These are phyloP conservation scores for Quercus suber DNA, from an alignment of 306 rosid genomes.

Conservation along the genomic window DNA sequence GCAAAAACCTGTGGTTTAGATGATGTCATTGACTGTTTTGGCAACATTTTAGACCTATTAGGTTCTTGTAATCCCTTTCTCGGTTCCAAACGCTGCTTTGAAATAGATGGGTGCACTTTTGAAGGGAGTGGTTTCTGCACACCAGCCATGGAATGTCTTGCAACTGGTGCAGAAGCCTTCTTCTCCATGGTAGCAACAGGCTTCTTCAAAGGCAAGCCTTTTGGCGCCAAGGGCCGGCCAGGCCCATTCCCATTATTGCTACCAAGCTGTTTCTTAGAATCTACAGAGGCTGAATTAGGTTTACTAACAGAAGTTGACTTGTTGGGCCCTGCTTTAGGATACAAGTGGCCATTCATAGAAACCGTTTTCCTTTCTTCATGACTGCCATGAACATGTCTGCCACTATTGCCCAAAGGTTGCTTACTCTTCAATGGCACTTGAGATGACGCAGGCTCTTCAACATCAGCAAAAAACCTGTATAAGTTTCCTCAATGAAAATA, in stretches of 20 bases:
- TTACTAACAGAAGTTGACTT: slow-evolving; percentile 48
- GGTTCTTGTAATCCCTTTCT: slow-evolving; percentile 47
- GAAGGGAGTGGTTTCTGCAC: slow-evolving; percentile 42
- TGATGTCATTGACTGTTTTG: slow-evolving; percentile 49
- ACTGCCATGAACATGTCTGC: slow-evolving; percentile 31
- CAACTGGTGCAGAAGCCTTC: slow-evolving; percentile 40
- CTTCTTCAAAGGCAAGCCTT: slow-evolving; percentile 47
- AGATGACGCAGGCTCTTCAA: slow-evolving; percentile 60
- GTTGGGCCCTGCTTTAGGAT: slow-evolving; percentile 43
- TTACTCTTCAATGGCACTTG: slow-evolving; percentile 48
- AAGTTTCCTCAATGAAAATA: slow-evolving; percentile 51
- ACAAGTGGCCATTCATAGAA: slow-evolving; percentile 41
- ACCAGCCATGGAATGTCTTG: slow-evolving; percentile 36
- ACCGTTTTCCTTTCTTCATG: slow-evolving; percentile 43
- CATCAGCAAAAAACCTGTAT: slow-evolving; percentile 58
- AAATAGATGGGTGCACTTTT: slow-evolving; percentile 33
- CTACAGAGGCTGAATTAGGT: slow-evolving; percentile 31
- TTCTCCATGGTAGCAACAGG: slow-evolving; percentile 41
- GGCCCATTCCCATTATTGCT: slow-evolving; percentile 55
- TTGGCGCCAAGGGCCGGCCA: slow-evolving; percentile 57
- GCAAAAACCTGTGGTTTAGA: slow-evolving; percentile 59
- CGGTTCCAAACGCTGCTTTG: slow-evolving; percentile 47
- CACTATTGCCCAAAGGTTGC: slow-evolving; percentile 38
- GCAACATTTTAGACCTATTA: slow-evolving; percentile 45
- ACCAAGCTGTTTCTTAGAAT: slow-evolving; percentile 62